These are phyloP conservation scores for Cladosporium sp. DNA, from an alignment of 2,329 filamentous ascomycete genomes.

Conservation along the genomic window DNA sequence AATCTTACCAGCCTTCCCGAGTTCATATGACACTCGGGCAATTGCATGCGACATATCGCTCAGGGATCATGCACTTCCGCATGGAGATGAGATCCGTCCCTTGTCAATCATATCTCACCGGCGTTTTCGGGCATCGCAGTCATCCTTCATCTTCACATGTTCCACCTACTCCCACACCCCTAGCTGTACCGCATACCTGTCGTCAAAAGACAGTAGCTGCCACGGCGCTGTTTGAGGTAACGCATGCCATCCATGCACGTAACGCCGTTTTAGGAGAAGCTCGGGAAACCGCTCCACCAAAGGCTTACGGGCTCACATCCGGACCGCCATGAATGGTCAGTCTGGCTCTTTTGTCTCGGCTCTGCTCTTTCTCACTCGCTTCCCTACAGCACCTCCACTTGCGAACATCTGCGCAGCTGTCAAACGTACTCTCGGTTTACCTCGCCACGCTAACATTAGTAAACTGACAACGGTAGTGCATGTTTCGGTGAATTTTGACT, in stretches of 20 bases:
- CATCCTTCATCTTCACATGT: constrained; percentile 6
- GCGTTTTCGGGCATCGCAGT: not conserved
- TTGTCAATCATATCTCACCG: not conserved
- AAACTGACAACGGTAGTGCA: not conserved
- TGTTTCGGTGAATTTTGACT: constrained; percentile 9
- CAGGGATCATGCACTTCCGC: constrained; percentile 2
- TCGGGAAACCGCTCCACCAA: constrained; percentile 3
- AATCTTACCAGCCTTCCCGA: not conserved
- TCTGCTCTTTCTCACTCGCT: constrained; percentile 6
- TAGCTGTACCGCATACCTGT: constrained; percentile 15
- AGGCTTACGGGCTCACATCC: constrained; percentile 13
- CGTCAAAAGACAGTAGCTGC: constrained; percentile 13
- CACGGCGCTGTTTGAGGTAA: constrained; percentile 14
- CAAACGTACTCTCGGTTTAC: constrained; percentile 17
- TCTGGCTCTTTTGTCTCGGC: constrained; percentile 11
- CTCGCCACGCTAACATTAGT: constrained; percentile 16
- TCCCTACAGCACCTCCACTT: constrained; percentile 1
- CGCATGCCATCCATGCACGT: constrained; percentile 16
- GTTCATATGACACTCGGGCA: constrained; percentile 2
- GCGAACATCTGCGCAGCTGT: constrained; percentile 19
- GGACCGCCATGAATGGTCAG: constrained; percentile 5
- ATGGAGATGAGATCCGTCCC: not conserved
- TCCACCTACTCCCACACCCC: not conserved
- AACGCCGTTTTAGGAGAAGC: constrained; percentile 17
- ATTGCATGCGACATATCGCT: constrained; percentile 4